These are phyloP conservation scores for Eleusine coracana DNA, from an alignment of 176 grass and related monocot species.

Conservation along the genomic window DNA sequence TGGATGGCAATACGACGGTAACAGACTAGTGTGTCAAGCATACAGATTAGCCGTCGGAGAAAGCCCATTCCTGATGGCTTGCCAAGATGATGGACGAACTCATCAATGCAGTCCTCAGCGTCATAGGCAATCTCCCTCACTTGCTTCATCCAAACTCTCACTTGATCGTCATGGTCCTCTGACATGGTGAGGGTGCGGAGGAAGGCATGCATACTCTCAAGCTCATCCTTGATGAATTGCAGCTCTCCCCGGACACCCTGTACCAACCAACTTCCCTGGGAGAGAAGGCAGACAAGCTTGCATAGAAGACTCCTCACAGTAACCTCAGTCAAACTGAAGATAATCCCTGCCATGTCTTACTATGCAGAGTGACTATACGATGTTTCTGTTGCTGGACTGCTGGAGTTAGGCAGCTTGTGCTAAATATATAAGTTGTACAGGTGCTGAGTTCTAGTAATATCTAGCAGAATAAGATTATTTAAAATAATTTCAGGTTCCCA, in stretches of 20 bases:
- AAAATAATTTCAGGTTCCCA: background rate
- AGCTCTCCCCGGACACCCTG: slow-evolving; percentile 24
- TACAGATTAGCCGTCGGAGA: background rate
- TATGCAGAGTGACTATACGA: background rate
- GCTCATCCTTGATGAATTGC: slow-evolving; percentile 48
- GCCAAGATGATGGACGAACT: slow-evolving; percentile 23
- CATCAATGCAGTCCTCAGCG: slow-evolving; percentile 46
- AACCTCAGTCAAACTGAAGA: slow-evolving; percentile 41
- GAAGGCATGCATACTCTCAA: slow-evolving; percentile 50
- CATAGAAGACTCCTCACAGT: slow-evolving; percentile 25
- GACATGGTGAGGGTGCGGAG: slow-evolving; percentile 27
- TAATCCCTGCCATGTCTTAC: slow-evolving; percentile 20
- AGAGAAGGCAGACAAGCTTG: slow-evolving; percentile 36
- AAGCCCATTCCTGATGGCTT: slow-evolving; percentile 23
- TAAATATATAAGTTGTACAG: background rate
- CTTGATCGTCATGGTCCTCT: slow-evolving; percentile 32
- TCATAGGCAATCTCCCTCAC: slow-evolving; percentile 47
- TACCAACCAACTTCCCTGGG: slow-evolving; percentile 24
- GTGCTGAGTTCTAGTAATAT: background rate
- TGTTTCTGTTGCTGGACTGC: background rate
- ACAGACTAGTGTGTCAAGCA: slow-evolving; percentile 8
- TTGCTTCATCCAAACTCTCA: slow-evolving; percentile 45
- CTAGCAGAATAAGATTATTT: background rate
- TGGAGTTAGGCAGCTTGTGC: background rate
- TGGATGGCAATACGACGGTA: slow-evolving; percentile 23